Base-by-base conservation (phyloP, 352 stramenopile genomes). In the Globisporangium cederbergense region DNA sequence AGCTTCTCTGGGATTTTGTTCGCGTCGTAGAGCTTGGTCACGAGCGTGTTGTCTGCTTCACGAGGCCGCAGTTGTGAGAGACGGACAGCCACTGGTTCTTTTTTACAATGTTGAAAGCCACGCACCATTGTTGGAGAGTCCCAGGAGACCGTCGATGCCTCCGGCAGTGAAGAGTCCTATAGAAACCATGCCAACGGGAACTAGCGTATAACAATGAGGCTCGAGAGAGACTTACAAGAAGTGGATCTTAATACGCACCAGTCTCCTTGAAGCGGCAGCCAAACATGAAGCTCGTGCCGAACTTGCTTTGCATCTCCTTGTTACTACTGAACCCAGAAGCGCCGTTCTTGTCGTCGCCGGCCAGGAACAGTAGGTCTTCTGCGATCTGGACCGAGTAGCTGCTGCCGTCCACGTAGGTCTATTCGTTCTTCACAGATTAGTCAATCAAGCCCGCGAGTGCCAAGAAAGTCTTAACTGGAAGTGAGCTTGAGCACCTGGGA, bases 321-420 rank as follows among this genome's bases (percentile, higher is more conserved):
- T 28, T 25, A n/a, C 22, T 36, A 20, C 42, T 4, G 14, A 20
- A 8, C 14, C 14, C 42, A n/a, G 42, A 7, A 7, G 14, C 67
- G 47, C 77, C 65, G 52, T 88, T 73, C 9, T 70, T 59, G 52
- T 76, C 74, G 43, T 76, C 79, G 34, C 81, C 85, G 13, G 81
- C 83, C 10, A 93, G 65, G 45, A 83, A 94, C 49, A 95, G 79
- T 7, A 89, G 59, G 56, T 95, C 86, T 50, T 91, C 80, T 6
- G 93, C 82, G 20, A 93, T 79, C 0, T 77, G 74, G 2, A 83
- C 84, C 14, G 86, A 74, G 81, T 84, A 95, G 65, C 73, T 91
- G 60, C 83, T 93, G 18, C 84, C 84, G 73, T 89, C 82, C 66
- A 89, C 80, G 60, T 93, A 93, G 30, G 81, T 77, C 80, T 94